These are phyloP conservation scores for Hysterium pulicare DNA, from an alignment of 2,329 filamentous ascomycete species.

Conservation along the genomic window DNA sequence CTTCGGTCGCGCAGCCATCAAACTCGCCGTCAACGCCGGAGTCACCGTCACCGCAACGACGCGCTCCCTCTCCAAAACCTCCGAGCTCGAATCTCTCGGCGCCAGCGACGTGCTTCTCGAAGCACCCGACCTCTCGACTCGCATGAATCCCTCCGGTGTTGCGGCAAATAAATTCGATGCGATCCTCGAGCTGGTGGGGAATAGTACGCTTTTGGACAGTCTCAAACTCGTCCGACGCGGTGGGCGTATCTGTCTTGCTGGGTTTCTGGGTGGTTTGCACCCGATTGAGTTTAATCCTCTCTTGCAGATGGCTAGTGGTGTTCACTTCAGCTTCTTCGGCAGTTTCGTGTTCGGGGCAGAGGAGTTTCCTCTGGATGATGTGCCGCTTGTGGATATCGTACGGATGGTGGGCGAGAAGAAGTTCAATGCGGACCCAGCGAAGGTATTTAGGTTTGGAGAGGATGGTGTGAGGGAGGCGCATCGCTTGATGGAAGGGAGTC, in stretches of 20 bases:
- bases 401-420: conserved; percentile 34
- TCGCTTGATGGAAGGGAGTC: conserved; percentile 6
- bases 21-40: conserved; percentile 36
- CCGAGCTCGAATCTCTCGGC: conserved; percentile 26
- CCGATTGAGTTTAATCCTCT: conserved; percentile 45
- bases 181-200: conserved; percentile 8
- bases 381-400: conserved; percentile 41
- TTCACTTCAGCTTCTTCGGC: conserved; percentile 47
- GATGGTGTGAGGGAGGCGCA: conserved; percentile 10
- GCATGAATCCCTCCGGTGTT: too few species aligned
- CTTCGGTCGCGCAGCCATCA: conserved; percentile 40
- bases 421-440: conserved; percentile 6
- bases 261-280: conserved; percentile 42
- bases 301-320: conserved; percentile 43
- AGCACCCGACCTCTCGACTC: conserved; percentile 2
- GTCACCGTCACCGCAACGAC: conserved; percentile 41
- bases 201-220: conserved; percentile 30
- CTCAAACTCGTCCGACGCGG: conserved; percentile 33
- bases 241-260: conserved; percentile 37
- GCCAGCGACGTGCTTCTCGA: conserved; percentile 10
- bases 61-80: conserved; percentile 26
- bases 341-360: conserved; percentile 37
- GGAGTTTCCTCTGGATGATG: conserved; percentile 37
- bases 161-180: conserved; percentile 2
- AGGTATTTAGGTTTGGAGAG: conserved; percentile 8